These are phyloP conservation scores for Clavariopsis aquatica DNA, from an alignment of 495 filamentous ascomycete species.

Conservation along the genomic window DNA sequence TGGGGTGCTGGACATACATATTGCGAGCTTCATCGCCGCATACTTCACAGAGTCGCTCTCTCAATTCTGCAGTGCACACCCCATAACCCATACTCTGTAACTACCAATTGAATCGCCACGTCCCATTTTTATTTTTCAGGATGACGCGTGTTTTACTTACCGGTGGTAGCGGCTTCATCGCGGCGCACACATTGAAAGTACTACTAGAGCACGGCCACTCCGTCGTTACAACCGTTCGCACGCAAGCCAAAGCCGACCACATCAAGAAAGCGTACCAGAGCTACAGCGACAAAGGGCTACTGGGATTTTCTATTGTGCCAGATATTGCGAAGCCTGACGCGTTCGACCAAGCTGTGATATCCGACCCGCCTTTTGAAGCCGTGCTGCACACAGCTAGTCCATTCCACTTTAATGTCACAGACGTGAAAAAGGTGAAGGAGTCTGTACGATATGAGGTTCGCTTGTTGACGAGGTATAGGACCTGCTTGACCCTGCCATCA, in stretches of 20 bases:
- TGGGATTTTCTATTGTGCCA: slow-evolving; percentile 75
- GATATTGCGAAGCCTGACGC: slow-evolving; percentile 76
- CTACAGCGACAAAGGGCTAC: slow-evolving; percentile 58
- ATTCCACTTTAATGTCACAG: slow-evolving; percentile 68
- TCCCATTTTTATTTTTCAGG: background rate
- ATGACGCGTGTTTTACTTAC: slow-evolving; percentile 43
- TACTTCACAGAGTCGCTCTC: background rate
- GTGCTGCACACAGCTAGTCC: slow-evolving; percentile 89
- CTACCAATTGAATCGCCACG: background rate
- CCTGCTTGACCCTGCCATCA: slow-evolving; percentile 79
- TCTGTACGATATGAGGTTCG: no score
- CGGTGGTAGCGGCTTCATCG: slow-evolving; percentile 44
- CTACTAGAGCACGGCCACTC: slow-evolving; percentile 44
- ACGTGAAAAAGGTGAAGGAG: slow-evolving; percentile 60
- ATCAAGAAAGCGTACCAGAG: slow-evolving; percentile 68
- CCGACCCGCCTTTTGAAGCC: slow-evolving; percentile 72
- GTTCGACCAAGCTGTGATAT: slow-evolving; percentile 77
- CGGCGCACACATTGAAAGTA: slow-evolving; percentile 35
- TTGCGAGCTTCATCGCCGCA: slow-evolving; percentile 1
- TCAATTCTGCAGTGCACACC: background rate
- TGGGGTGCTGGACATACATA: slow-evolving; percentile 10
- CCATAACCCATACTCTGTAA: background rate
- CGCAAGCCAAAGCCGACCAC: slow-evolving; percentile 72
- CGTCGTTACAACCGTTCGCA: slow-evolving; percentile 83
- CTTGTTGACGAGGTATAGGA: slow-evolving; percentile 49